These are phyloP conservation scores for Marchantia polymorpha DNA, from an alignment of 225 moss, liverwort and hornwort species.

Conservation along the genomic window DNA sequence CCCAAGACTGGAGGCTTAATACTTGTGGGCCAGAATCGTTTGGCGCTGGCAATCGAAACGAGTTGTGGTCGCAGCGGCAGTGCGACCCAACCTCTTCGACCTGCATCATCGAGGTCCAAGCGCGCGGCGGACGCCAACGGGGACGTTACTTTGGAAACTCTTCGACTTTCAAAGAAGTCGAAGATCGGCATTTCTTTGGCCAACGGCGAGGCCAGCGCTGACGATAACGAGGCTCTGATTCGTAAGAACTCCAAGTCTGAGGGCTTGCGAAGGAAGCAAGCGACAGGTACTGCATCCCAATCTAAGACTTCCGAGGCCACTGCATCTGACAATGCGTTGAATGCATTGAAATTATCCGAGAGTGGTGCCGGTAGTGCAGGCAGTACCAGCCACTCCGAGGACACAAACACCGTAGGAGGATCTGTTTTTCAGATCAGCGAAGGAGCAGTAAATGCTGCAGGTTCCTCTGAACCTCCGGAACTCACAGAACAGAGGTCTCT, in stretches of 20 bases:
- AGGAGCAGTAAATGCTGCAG: constrained; percentile 49
- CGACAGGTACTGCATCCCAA: not conserved
- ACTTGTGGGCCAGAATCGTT: constrained; percentile 28
- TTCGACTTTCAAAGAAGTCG: constrained; percentile 39
- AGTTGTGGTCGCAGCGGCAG: constrained; percentile 28
- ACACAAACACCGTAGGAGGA: constrained; percentile 17
- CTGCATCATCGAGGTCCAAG: constrained; percentile 32
- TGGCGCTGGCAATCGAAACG: constrained; percentile 19
- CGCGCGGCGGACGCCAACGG: constrained; percentile 35
- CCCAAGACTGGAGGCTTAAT: constrained; percentile 47
- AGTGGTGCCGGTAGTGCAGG: constrained; percentile 23
- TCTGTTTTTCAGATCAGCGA: constrained; percentile 44
- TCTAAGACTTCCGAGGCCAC: constrained; percentile 18
- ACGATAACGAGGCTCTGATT: not conserved
- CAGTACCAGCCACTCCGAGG: constrained; percentile 19
- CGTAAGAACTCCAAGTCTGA: constrained; percentile 22
- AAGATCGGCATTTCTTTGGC: constrained; percentile 31
- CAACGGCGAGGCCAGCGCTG: constrained; percentile 8
- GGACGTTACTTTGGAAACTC: constrained; percentile 40
- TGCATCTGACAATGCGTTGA: constrained; percentile 31
- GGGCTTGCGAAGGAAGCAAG: constrained; percentile 23
- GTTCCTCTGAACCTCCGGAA: constrained; percentile 48
- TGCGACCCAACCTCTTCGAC: constrained; percentile 11
- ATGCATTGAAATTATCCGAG: constrained; percentile 30
- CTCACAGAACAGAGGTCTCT: constrained; percentile 60